Percentiles rank a stretch among this genome's conserved stretches.
Evolutionary conservation across 192 early-diverging fungal species (phyloP).

Genomic region (Umbelopsis ramanniana): DNA sequence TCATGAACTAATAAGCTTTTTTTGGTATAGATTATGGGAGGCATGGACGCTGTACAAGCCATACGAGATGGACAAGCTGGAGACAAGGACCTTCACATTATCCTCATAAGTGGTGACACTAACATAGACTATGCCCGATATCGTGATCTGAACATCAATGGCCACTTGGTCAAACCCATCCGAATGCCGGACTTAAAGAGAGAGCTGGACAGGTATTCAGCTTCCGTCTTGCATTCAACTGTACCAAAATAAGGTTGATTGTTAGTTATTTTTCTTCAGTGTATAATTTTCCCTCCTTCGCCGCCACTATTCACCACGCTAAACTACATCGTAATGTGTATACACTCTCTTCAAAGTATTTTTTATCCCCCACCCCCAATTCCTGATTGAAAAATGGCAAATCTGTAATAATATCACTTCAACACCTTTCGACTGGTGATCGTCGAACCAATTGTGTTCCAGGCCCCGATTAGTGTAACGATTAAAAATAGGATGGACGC

Average conservation of each 20-base stretch:
- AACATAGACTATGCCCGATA: conserved; percentile 21
- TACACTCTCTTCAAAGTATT: too few relatives aligned
- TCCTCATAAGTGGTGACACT: conserved; percentile 13
- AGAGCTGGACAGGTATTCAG: conserved; percentile 17
- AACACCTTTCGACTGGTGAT: too few relatives aligned
- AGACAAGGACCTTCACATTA: not conserved
- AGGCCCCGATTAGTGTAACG: not conserved
- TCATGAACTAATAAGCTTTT: not conserved
- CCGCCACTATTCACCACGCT: too few relatives aligned
- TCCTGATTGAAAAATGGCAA: too few relatives aligned
- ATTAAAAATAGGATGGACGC: not conserved
- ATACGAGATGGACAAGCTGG: not conserved
- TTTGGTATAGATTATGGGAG: conserved; percentile 8
- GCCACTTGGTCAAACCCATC: conserved; percentile 23
- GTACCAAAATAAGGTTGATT: too few relatives aligned
- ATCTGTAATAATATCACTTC: too few relatives aligned
- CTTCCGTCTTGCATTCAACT: not conserved
- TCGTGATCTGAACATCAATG: not conserved
- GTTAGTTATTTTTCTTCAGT: too few relatives aligned
- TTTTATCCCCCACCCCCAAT: too few relatives aligned
- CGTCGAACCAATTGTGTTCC: too few relatives aligned
- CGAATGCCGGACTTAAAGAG: conserved; percentile 27
- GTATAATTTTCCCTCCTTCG: too few relatives aligned
- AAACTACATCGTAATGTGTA: too few relatives aligned
- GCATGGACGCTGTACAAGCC: conserved; percentile 9